Conservation (phyloP, 345 rosid genomes). For the Psidium guajava region DNA sequence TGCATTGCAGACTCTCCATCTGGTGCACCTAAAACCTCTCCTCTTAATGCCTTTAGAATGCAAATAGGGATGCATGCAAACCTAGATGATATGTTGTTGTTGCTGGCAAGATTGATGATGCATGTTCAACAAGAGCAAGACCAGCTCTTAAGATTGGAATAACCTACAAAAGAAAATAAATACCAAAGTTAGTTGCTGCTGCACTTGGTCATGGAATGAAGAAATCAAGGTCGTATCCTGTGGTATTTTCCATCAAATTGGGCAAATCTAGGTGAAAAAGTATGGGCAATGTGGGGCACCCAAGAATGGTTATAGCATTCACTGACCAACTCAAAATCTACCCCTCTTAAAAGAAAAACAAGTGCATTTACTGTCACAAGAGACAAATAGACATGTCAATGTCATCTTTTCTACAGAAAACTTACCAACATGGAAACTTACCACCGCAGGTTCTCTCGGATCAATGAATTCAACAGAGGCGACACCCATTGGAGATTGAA, state of each 20-base stretch:
- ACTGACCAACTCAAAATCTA: not conserved
- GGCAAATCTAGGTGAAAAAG: not conserved
- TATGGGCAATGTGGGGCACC: not conserved
- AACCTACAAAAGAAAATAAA: constrained; percentile 37
- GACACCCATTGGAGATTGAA: constrained; percentile 81
- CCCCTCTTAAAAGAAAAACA: not conserved
- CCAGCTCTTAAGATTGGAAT: constrained; percentile 91
- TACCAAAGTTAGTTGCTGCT: not conserved
- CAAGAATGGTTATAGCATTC: not conserved
- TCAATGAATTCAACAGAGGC: constrained; percentile 91
- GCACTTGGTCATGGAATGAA: not conserved
- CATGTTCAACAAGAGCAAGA: constrained; percentile 87
- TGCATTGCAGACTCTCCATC: not conserved
- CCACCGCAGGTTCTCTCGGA: constrained; percentile 89
- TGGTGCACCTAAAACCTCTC: not conserved
- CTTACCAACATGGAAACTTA: constrained; percentile 12
- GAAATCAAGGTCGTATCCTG: not conserved
- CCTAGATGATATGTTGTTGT: constrained; percentile 81
- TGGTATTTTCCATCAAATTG: not conserved
- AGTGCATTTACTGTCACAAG: not conserved
- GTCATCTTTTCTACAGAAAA: not conserved
- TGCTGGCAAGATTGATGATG: constrained; percentile 76
- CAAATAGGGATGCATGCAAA: constrained; percentile 9
- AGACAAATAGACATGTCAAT: not conserved
- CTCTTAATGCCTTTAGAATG: not conserved